Evolutionary conservation across 495 filamentous ascomycete genomes (phyloP).

Genomic region (Podospora australis): DNA sequence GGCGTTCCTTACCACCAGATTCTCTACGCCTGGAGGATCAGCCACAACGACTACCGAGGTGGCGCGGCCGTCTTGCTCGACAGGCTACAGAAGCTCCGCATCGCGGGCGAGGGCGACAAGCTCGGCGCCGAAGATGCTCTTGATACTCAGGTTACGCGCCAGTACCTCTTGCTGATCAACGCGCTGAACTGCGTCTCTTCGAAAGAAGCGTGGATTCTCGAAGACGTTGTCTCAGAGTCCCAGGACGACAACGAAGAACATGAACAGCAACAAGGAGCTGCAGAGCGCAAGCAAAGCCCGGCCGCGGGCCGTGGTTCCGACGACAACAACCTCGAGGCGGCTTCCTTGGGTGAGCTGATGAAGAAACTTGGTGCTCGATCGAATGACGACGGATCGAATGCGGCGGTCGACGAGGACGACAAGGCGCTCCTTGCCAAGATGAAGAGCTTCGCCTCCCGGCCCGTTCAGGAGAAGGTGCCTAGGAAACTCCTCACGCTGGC

Average conservation of each 20-base stretch:
- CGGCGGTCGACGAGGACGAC: slow-evolving; percentile 24
- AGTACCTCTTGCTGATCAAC: slow-evolving; percentile 83
- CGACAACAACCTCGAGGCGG: slow-evolving; percentile 21
- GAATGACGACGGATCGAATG: not conserved
- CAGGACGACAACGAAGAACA: slow-evolving; percentile 31
- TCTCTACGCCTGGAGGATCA: slow-evolving; percentile 82
- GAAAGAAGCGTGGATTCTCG: slow-evolving; percentile 66
- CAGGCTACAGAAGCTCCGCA: slow-evolving; percentile 47
- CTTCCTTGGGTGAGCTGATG: slow-evolving; percentile 20
- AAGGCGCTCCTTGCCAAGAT: slow-evolving; percentile 19
- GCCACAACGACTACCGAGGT: slow-evolving; percentile 77
- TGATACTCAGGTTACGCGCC: slow-evolving; percentile 53
- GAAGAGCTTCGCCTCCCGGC: slow-evolving; percentile 10
- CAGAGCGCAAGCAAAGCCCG: slow-evolving; percentile 3
- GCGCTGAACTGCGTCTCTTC: slow-evolving; percentile 74
- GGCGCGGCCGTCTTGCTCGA: slow-evolving; percentile 72
- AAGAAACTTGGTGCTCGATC: slow-evolving; percentile 13
- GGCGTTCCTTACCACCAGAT: slow-evolving; percentile 69
- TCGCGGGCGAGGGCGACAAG: slow-evolving; percentile 40
- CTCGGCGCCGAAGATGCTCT: slow-evolving; percentile 44
- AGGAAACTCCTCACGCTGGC: slow-evolving; percentile 70
- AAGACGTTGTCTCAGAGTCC: slow-evolving; percentile 31
- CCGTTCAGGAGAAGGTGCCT: slow-evolving; percentile 18
- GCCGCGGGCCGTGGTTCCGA: slow-evolving; percentile 13
- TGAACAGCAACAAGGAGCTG: too few relatives aligned